phyloP scores from a whole-genome alignment of 2,329 filamentous ascomycete species.

The Lachnellula occidentalis region DNA sequence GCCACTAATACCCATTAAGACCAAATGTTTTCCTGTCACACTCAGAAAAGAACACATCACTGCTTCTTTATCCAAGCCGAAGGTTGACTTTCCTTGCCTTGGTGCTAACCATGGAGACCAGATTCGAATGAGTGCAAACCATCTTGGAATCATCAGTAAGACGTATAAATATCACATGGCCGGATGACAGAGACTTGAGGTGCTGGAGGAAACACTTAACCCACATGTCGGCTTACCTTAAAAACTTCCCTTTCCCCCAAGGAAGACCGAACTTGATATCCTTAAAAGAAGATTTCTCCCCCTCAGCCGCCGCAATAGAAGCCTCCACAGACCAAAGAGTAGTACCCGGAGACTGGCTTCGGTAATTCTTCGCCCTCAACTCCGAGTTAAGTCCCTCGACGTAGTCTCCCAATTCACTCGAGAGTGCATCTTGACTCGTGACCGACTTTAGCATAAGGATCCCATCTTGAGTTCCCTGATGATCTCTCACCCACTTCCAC shows the following conservation, averaged over 20 bases:
- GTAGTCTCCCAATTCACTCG: constrained; percentile 36
- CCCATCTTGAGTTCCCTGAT: constrained; percentile 59
- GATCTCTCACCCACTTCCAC: constrained; percentile 69
- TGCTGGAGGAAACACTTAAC: neutral
- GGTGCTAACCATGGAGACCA: constrained; percentile 85
- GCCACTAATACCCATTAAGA: constrained; percentile 73
- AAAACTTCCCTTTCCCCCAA: constrained; percentile 29
- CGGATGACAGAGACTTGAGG: neutral
- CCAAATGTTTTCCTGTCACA: constrained; percentile 65
- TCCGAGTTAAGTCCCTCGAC: constrained; percentile 53
- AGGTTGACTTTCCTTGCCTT: constrained; percentile 66
- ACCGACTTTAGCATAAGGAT: constrained; percentile 47
- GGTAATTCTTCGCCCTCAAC: constrained; percentile 47
- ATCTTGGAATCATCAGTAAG: constrained; percentile 41
- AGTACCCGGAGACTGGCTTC: constrained; percentile 63
- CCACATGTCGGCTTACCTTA: constrained; percentile 21
- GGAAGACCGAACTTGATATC: constrained; percentile 29
- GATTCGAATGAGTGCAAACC: constrained; percentile 75
- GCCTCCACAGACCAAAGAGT: constrained; percentile 64
- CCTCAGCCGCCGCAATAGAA: constrained; percentile 49
- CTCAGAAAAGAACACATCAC: constrained; percentile 74
- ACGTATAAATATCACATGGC: neutral
- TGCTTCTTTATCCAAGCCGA: constrained; percentile 70
- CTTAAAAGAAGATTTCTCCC: constrained; percentile 51
- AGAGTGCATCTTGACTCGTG: constrained; percentile 22